Base-by-base conservation (phyloP, 306 rosid species). In the Cyclanthera cordifolia region DNA sequence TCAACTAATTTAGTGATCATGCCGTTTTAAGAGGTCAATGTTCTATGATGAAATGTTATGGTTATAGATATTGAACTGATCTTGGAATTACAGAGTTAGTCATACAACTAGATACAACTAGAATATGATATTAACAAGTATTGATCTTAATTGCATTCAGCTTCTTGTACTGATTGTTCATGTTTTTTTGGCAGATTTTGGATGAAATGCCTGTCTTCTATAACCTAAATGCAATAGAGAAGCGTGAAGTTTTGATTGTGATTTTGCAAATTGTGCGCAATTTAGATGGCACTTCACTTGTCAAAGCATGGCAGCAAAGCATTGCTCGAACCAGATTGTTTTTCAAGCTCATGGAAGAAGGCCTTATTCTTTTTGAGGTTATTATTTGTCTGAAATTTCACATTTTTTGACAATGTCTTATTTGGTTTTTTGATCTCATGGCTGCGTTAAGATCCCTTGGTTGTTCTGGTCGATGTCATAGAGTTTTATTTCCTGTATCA, bases 161-260 rank as follows among this genome's bases (percentile, higher is more conserved):
- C 27, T 56, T 71, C 47, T 63, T 20, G 72, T 15, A 78, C 48
- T 70, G 69, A 67, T 71, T 50, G 21, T 43, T 53, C n/a, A 8
- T 77, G 34, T 45, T 45, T 45, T 45, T 13, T 41, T 24, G 74
- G 80, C 94, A 93, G 98, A 87, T 93, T 77, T 75, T 93, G 59
- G 98, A 93, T 80, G 98, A 93, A 76, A 93, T 93, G 98, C 98
- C 98, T 16, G 95, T 93, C 79, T 89, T 89, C 76, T 90, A 87
- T 86, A 93, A 93, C 82, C 90, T 93, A 55, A 87, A 82, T 82
- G 76, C 96, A 53, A 82, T 84, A 67, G 98, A 93, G 81, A 93
- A 93, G 89, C 94, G 96, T 37, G 98, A 93, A 85, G 95, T 89
- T 68, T 77, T 90, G 52, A 82, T 87, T 53, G 88, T 88, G 53